Evolutionary conservation across 2,329 filamentous ascomycete species (phyloP).

Genomic region (Fusarium haematococcum): DNA sequence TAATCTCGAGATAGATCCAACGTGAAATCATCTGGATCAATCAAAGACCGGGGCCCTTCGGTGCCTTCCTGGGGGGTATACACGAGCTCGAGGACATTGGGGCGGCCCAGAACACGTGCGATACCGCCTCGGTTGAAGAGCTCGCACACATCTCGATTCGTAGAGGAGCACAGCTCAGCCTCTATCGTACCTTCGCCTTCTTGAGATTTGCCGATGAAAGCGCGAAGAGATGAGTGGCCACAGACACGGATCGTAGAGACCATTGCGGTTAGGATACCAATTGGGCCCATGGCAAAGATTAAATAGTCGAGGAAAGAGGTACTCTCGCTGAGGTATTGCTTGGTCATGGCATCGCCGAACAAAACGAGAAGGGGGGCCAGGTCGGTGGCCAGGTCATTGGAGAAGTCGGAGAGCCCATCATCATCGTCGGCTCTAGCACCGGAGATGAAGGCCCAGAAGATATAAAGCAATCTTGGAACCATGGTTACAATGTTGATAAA

Average conservation of each 20-base stretch:
- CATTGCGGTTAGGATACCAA: slow-evolving; percentile 1
- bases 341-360: slow-evolving; percentile 54
- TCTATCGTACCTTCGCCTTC: not conserved
- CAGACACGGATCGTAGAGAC: slow-evolving; percentile 3
- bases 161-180: not conserved
- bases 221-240: not conserved
- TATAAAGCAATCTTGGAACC: not conserved
- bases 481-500: not conserved
- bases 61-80: slow-evolving; percentile 1
- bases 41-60: too few relatives aligned
- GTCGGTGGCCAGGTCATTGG: slow-evolving; percentile 45
- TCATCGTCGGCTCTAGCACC: not conserved
- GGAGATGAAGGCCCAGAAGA: not conserved
- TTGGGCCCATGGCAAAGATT: not conserved
- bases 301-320: slow-evolving; percentile 43
- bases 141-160: not conserved
- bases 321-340: slow-evolving; percentile 51
- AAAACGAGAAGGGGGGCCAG: slow-evolving; percentile 50
- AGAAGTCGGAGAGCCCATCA: not conserved
- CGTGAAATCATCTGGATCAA: too few relatives aligned
- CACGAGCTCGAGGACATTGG: slow-evolving; percentile 49
- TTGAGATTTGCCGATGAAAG: not conserved
- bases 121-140: not conserved
- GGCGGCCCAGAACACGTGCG: slow-evolving; percentile 43
- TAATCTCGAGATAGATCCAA: too few relatives aligned